phyloP scores from a whole-genome alignment of 1,284 basidiomycete genomes.

The Melampsora larici-populina region DNA sequence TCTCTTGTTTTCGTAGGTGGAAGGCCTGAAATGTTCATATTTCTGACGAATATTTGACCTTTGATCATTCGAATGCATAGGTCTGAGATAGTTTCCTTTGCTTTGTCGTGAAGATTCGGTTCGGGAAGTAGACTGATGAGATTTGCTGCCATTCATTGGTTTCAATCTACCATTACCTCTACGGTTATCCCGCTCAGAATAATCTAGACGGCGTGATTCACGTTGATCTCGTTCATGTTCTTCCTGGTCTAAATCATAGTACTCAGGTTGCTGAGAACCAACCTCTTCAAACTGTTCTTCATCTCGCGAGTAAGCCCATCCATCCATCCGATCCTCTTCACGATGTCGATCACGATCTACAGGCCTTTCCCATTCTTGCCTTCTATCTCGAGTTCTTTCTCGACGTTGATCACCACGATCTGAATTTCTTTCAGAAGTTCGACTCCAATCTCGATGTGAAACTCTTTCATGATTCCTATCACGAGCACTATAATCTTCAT shows the following conservation, averaged over 20 bases:
- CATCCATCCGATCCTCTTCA: slow-evolving; percentile 13
- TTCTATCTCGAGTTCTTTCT: slow-evolving; percentile 23
- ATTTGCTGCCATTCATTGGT: background rate
- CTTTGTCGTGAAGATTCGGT: background rate
- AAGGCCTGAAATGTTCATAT: background rate
- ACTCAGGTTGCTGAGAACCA: slow-evolving; percentile 11
- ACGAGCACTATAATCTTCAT: slow-evolving; percentile 7
- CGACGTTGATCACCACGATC: slow-evolving; percentile 14
- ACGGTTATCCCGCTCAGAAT: slow-evolving; percentile 4
- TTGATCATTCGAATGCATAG: background rate
- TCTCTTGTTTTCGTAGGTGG: background rate
- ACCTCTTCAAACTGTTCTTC: slow-evolving; percentile 4
- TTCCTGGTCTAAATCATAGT: slow-evolving; percentile 10
- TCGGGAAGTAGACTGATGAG: background rate
- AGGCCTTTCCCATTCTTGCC: background rate
- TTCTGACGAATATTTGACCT: background rate
- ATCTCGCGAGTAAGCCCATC: slow-evolving; percentile 2
- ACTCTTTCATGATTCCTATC: slow-evolving; percentile 17
- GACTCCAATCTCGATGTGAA: slow-evolving; percentile 9
- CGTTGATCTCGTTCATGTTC: slow-evolving; percentile 21
- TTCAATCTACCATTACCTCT: background rate
- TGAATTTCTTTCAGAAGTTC: slow-evolving; percentile 10
- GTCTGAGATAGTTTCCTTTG: background rate
- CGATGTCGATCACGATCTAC: background rate
- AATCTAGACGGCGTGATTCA: slow-evolving; percentile 25